Percentiles rank a stretch among this genome's conserved stretches.
These are phyloP conservation scores for Solanum peruvianum DNA, from an alignment of 257 asterid species.

Conservation along the genomic window DNA sequence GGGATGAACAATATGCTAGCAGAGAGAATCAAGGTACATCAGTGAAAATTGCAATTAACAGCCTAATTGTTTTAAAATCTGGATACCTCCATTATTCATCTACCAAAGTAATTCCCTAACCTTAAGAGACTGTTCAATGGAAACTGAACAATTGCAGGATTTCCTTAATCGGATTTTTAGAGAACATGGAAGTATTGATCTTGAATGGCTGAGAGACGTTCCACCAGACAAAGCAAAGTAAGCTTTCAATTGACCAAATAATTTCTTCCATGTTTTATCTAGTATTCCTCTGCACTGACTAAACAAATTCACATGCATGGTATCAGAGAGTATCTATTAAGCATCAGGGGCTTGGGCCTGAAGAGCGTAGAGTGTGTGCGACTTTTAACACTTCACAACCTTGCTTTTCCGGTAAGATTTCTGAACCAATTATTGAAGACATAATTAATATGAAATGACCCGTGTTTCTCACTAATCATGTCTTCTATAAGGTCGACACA, in stretches of 20 bases:
- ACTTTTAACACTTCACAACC: constrained; percentile 96
- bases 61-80: neutral
- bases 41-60: neutral
- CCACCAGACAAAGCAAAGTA: constrained; percentile 98
- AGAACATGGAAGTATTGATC: constrained; percentile 83
- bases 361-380: constrained; percentile 97
- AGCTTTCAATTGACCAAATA: constrained; percentile 5
- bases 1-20: constrained; percentile 97
- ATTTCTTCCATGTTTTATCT: neutral
- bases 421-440: constrained; percentile 2
- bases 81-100: neutral
- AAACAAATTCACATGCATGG: constrained; percentile 2
- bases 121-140: neutral
- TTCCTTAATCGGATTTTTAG: constrained; percentile 73
- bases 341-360: constrained; percentile 88
- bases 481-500: constrained; percentile 70
- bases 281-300: neutral
- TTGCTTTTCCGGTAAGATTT: constrained; percentile 90
- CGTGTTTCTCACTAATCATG: neutral
- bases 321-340: constrained; percentile 82
- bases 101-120: neutral
- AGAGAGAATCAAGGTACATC: constrained; percentile 75
- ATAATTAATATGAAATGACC: neutral
- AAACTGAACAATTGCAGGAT: constrained; percentile 39
- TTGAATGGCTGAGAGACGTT: constrained; percentile 92